Conservation (phyloP, 2,329 filamentous ascomycete species). For the Clarireedia homoeocarpa region DNA sequence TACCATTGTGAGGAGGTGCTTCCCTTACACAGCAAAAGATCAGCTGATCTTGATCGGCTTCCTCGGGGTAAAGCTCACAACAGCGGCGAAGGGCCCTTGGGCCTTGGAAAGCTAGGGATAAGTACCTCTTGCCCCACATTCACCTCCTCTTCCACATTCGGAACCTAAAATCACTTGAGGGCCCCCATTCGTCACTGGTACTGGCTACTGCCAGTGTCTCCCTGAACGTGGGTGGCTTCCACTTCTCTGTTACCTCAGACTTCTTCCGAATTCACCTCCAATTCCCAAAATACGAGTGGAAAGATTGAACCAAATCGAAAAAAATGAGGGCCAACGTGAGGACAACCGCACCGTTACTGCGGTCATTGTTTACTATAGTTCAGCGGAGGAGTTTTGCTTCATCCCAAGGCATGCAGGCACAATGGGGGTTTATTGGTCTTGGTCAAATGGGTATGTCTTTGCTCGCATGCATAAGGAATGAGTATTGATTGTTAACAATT, state of each 20-base stretch:
- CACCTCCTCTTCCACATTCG: background rate
- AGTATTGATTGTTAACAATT: constrained; percentile 14
- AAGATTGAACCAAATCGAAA: background rate
- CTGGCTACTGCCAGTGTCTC: background rate
- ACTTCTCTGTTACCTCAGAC: background rate
- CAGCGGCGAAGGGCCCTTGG: background rate
- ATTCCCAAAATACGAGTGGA: background rate
- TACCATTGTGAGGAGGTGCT: background rate
- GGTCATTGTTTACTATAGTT: constrained; percentile 15
- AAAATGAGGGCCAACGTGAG: constrained; percentile 23
- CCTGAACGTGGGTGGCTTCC: background rate
- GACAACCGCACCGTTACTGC: constrained; percentile 18
- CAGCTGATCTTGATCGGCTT: constrained; percentile 1
- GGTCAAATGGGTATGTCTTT: constrained; percentile 49
- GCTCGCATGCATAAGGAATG: constrained; percentile 10
- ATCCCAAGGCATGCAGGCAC: constrained; percentile 36
- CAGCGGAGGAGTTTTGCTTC: constrained; percentile 37
- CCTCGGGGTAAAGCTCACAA: background rate
- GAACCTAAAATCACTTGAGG: background rate
- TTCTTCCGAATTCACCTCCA: background rate
- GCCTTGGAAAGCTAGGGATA: background rate
- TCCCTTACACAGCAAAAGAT: background rate
- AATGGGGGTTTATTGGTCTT: constrained; percentile 52
- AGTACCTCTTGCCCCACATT: constrained; percentile 3
- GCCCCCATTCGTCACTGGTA: background rate